phyloP scores from a whole-genome alignment of 2,329 filamentous ascomycete species.

The Dactylellina cionopaga region DNA sequence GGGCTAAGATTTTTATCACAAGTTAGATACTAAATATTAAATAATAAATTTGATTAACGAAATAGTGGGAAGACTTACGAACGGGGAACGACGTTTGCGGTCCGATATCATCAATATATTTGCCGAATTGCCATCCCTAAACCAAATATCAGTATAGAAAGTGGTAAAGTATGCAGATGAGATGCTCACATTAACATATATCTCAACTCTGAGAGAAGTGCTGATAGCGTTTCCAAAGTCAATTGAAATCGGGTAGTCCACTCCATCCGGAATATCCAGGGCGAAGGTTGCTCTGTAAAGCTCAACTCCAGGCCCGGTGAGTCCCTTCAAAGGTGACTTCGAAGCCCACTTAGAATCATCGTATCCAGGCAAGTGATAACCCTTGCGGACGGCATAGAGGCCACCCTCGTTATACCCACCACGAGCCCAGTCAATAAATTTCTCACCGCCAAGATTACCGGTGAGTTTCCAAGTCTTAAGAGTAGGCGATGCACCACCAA shows the following conservation, averaged over 20 bases:
- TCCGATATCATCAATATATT: slow-evolving; percentile 74
- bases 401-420: slow-evolving; percentile 75
- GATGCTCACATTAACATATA: slow-evolving; percentile 72
- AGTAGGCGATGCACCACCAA: slow-evolving; percentile 64
- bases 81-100: slow-evolving; percentile 78
- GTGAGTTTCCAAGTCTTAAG: slow-evolving; percentile 73
- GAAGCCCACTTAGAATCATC: slow-evolving; percentile 64
- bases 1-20: slow-evolving; percentile 21
- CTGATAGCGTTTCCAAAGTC: slow-evolving; percentile 65
- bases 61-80: slow-evolving; percentile 65
- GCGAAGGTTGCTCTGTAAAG: slow-evolving; percentile 69
- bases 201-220: slow-evolving; percentile 68
- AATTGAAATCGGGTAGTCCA: slow-evolving; percentile 72
- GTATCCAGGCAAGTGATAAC: slow-evolving; percentile 69
- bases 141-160: neutral
- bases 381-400: slow-evolving; percentile 68
- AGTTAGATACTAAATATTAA: neutral
- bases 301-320: slow-evolving; percentile 66
- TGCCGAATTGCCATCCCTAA: slow-evolving; percentile 73
- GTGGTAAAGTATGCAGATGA: too few species aligned
- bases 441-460: slow-evolving; percentile 74
- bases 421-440: slow-evolving; percentile 69
- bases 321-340: slow-evolving; percentile 62
- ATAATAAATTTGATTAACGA: neutral
- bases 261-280: slow-evolving; percentile 67